Evolutionary conservation across 176 grass and related monocot genomes (phyloP).

Genomic region (Oropetium thomaeum): DNA sequence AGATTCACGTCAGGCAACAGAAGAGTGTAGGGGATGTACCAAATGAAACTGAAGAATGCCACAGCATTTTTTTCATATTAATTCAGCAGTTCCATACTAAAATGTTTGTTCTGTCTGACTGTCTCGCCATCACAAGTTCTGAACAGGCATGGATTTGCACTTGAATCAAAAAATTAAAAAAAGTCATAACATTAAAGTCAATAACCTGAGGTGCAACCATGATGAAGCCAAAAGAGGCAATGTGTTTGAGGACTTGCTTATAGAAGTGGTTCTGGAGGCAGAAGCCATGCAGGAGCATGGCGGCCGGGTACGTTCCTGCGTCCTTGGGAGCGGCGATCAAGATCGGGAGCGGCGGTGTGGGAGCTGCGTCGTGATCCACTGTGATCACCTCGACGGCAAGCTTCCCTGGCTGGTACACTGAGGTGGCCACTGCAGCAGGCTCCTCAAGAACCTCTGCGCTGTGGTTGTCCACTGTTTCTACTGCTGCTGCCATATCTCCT

Average conservation of each 20-base stretch:
- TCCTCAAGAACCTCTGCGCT: conserved; percentile 4
- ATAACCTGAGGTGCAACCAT: conserved; percentile 43
- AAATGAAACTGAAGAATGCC: background rate
- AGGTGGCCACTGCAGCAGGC: background rate
- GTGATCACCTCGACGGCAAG: background rate
- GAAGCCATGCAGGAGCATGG: conserved; percentile 56
- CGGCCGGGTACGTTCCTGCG: conserved; percentile 37
- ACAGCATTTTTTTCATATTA: background rate
- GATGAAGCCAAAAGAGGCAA: conserved; percentile 58
- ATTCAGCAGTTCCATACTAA: background rate
- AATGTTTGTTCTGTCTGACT: too few species aligned
- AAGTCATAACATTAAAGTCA: too few species aligned
- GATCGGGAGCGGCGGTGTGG: conserved; percentile 31
- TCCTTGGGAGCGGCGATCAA: conserved; percentile 42
- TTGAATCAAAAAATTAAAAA: too few species aligned
- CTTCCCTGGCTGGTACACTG: conserved; percentile 34
- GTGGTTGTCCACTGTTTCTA: background rate
- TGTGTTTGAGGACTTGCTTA: conserved; percentile 26
- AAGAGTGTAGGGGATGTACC: background rate
- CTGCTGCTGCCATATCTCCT: conserved; percentile 20
- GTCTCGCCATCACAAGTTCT: too few species aligned
- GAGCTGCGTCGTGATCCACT: conserved; percentile 10
- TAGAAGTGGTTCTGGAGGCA: conserved; percentile 44
- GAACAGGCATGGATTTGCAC: background rate
- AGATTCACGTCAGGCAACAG: background rate